Base-by-base conservation (phyloP, 164 flowering plant genomes). In the Echeveria elegans region DNA sequence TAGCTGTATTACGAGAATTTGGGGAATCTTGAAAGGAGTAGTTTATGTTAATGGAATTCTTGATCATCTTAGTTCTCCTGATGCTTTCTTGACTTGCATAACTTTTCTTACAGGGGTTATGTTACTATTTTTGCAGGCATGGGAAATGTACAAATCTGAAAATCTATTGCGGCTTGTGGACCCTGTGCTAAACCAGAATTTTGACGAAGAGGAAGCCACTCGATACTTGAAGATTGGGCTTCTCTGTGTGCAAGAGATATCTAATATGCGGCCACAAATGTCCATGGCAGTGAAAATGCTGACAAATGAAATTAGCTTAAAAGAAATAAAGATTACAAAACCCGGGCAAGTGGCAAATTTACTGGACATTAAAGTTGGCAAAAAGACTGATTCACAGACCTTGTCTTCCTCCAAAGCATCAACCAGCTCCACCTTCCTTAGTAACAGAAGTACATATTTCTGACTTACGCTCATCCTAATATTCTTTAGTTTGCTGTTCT, bases 171-270 rank as follows among this genome's bases (percentile, higher is more conserved):
- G 71, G 37, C 60, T 84, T 19, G 73, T 85, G 16, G 96, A 88
- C 69, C 82, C 86, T 9, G 26, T 60, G 9, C 68, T 89, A 23
- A 71, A 73, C 0, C 75, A 53, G 18, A 76, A 81, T 30, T 81
- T 72, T 37, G 72, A 75, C 2, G 73, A 72, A 28, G 83, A 82
- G 65, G 91, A 83, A 75, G 88, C 78, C 5, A 58, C 72, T 12
- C 66, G 74, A n/a, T 84, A 83, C 72, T 18, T 86, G 56, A 82
- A 80, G 69, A 79, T 88, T 28, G 86, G 88, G 11, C 74, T 84
- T 30, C 82, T 86, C 9, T 88, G 96, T 47, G 88, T 86, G 52
- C 96, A 88, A 75, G 82, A 86, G 73, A 73, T 29, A 10, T 69
- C 76, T 1, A 66, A 45, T 11, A 78, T 68, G 21, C 81, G 95